Base-by-base conservation (phyloP, 352 stramenopile genomes). In the Pythium biforme region DNA sequence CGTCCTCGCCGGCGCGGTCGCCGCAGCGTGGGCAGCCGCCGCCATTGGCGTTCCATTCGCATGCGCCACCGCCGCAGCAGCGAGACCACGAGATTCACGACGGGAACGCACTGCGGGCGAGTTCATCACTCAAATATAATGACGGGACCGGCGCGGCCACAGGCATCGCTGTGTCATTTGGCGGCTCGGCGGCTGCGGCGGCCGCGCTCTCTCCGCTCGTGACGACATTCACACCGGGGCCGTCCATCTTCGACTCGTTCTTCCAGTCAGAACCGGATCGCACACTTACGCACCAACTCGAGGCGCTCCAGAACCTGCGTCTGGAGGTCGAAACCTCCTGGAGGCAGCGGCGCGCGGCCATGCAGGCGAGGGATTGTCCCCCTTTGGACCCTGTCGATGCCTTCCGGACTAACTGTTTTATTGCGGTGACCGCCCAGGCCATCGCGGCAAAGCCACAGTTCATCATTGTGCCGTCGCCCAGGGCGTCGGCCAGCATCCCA, bases 171-270 rank as follows among this genome's bases (percentile, higher is more conserved):
- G n/a, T 25, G 20, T 10, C 40, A n/a, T 47, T 26, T 47, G 40
- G 40, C 20, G 26, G 40, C 40, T 3, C 40, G n/a, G 40, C 37
- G 6, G n/a, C 27, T 6, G 45, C 27, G 27, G 31, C 19, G n/a
- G 3, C 43, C 11, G 33, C 22, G 25, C 19, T 27, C 3, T 19
- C 59, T 8, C 41, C 64, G 0, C 67, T 73, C 19, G 64, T 66
- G 0, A 49, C 67, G 7, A 45, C 57, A 5, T 81, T 81, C 57
- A 66, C 46, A 48, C 68, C 80, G 22, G 46, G 52, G n/a, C 68
- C 76, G 3, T 79, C 77, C 6, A 66, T 83, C 10, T 89, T 88
- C 29, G 80, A 87, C 59, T 71, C 76, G 2, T 39, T 89, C 23
- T 23, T 87, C 20, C 72, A 86, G 25, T 49, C 73, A 27, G 72